Base-by-base conservation (phyloP, 2,329 filamentous ascomycete species). In the Cryphonectria radicalis region DNA sequence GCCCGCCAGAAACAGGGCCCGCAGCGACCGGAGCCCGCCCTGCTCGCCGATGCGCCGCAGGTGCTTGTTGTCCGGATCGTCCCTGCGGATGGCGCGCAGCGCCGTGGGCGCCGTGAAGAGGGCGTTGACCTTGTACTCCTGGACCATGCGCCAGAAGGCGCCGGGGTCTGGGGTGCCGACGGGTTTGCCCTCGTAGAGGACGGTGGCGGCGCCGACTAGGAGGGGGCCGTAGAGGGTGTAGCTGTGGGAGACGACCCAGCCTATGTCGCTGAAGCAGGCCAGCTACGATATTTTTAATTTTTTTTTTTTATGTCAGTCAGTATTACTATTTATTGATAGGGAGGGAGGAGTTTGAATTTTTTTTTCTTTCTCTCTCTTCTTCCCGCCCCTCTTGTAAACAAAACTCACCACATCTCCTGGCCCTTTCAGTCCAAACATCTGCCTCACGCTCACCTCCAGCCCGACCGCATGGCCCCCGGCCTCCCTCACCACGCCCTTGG, bases 141-240 rank as follows among this genome's bases (percentile, higher is more conserved):
- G 91, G 4, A 97, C 81, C 25, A 97, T 89, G 2, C 94, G 87
- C 95, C 95, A 98, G 79, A 98, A 96, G 0, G 92, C 92, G 7
- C 93, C 92, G 0, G 94, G 92, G 76, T 97, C 91, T 0, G 95
- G 95, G 0, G 94, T 97, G 5, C 94, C 94, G 17, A 97, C 86
- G 0, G 95, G 95, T 75, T 98, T 98, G n/a, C 95, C 95, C 82
- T 98, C 95, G 79, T 94, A 98, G 0, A 98, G 84, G 0, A 98
- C 89, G 0, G 94, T 97, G 1, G 94, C 91, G 1, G 95, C 94
- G 6, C 95, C 95, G 0, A 92, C 89, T 1, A 98, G 87, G 7
- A 98, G 87, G 17, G 95, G 95, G 4, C 90, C 95, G 78, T 98
- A 98, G 17, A 97, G 84, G 74, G 97, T 97, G 79, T 96, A 98